phyloP scores from a whole-genome alignment of 768 basidiomycete genomes.

The Kwoniella mangroviensis region DNA sequence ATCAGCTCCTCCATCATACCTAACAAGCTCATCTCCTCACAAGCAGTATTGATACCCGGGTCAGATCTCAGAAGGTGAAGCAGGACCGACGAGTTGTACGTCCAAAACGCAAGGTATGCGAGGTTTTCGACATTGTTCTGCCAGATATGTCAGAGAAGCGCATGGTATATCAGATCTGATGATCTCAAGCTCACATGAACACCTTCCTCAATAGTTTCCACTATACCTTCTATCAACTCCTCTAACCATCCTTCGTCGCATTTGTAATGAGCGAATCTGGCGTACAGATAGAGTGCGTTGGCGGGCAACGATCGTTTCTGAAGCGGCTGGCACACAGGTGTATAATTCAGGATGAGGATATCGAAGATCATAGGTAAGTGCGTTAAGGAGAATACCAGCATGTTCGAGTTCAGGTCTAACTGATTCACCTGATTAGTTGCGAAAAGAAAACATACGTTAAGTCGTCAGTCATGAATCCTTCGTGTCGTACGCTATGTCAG shows the following conservation, averaged over 20 bases:
- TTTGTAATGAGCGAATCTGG: conserved; percentile 76
- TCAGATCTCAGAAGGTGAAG: conserved; percentile 74
- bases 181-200: conserved; percentile 93
- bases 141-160: neutral
- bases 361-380: conserved; percentile 78
- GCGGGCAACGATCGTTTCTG: conserved; percentile 74
- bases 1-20: conserved; percentile 87
- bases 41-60: conserved; percentile 65
- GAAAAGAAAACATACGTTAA: neutral
- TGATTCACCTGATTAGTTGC: conserved; percentile 25
- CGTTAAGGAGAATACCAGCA: conserved; percentile 90
- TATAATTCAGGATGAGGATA: conserved; percentile 77
- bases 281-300: conserved; percentile 85
- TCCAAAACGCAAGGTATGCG: conserved; percentile 87
- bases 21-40: conserved; percentile 81
- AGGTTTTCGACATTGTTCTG: conserved; percentile 84
- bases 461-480: neutral
- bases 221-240: conserved; percentile 85
- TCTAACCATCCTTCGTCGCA: conserved; percentile 85
- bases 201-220: conserved; percentile 87
- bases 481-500: neutral
- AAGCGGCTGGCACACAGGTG: conserved; percentile 66
- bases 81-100: conserved; percentile 88
- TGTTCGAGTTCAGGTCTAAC: conserved; percentile 68
- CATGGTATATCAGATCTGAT: conserved; percentile 57